Evolutionary conservation across 352 stramenopile genomes (phyloP), one percentile per base, ranked within the genome.

Genomic region (Phytophthora pistaciae): DNA sequence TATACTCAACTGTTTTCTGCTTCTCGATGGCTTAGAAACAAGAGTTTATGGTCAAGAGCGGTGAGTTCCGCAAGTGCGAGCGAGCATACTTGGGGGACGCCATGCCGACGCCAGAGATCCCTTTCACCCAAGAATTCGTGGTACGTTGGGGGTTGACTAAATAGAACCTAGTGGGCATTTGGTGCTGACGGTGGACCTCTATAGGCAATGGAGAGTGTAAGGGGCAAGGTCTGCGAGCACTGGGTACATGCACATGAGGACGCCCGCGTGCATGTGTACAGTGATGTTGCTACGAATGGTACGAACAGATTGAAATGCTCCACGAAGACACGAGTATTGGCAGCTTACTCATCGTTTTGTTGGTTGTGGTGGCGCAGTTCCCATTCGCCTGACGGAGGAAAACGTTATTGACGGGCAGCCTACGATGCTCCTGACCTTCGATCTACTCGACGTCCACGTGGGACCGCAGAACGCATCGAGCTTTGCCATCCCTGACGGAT

Each of bases 11-110:
- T 18, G 2, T 8, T 27, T 8, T 27, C 20, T 23, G 56, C 7
- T 36, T 49, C 18, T 49, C 6, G 7, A 3, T 1, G 59, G 20
- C 9, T 1, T 69, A 86, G 69, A 88, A 88, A 58, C 70, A 75
- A 57, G 86, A 93, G 74, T 93, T 91, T 67, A 91, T 91, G 84
- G 84, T 91, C 68, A 92, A 90, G 73, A 77, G 74, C 48, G 84
- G 83, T 36, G 64, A 84, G 63, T 92, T 88, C 66, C 68, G 70
- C 52, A 91, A 87, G 62, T 93, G 86, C 62, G 84, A 93, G 73
- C 82, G 86, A 46, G 86, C 84, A 13, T 92, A 92, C 48, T 67
- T 93, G 33, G 86, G 82, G 48, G 76, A 92, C 14, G 56, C 75
- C 14, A 93, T 93, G 86, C 84, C 84, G 8, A 9, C 20, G 3